Percentiles rank a stretch among this genome's conserved stretches.
Evolutionary conservation across 495 filamentous ascomycete species (phyloP).

Genomic region (Penicillium lividum): DNA sequence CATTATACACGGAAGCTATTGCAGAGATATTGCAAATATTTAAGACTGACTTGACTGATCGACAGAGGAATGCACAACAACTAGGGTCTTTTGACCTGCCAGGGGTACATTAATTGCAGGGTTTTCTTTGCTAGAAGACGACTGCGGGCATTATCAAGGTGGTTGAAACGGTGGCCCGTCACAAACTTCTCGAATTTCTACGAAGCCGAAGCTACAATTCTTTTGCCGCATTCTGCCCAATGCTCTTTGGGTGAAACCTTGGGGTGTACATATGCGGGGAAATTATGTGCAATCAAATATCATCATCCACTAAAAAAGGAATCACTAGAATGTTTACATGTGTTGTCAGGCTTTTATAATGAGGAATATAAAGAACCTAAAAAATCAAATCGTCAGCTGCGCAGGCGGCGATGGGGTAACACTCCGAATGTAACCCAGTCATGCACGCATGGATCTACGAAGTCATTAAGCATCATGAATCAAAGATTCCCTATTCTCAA

Average conservation of each 20-base stretch:
- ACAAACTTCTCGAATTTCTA: neutral
- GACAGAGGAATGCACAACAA: neutral
- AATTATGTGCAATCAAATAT: neutral
- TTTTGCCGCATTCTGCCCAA: neutral
- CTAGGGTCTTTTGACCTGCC: neutral
- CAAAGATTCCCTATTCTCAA: neutral
- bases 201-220: neutral
- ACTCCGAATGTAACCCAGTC: conserved; percentile 28
- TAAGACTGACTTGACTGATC: too few species aligned
- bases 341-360: neutral
- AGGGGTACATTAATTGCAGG: neutral
- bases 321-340: neutral
- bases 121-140: too few species aligned
- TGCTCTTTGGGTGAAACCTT: neutral
- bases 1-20: neutral
- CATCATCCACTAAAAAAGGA: neutral
- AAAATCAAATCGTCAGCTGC: conserved; percentile 11
- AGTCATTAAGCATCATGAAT: neutral
- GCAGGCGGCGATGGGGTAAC: conserved; percentile 16
- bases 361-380: neutral
- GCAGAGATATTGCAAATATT: too few species aligned
- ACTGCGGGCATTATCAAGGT: neutral
- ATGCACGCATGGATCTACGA: neutral
- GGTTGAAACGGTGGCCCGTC: neutral
- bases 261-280: neutral